Evolutionary conservation across 2,329 filamentous ascomycete genomes (phyloP).

Genomic region (Fusarium liriodendri): DNA sequence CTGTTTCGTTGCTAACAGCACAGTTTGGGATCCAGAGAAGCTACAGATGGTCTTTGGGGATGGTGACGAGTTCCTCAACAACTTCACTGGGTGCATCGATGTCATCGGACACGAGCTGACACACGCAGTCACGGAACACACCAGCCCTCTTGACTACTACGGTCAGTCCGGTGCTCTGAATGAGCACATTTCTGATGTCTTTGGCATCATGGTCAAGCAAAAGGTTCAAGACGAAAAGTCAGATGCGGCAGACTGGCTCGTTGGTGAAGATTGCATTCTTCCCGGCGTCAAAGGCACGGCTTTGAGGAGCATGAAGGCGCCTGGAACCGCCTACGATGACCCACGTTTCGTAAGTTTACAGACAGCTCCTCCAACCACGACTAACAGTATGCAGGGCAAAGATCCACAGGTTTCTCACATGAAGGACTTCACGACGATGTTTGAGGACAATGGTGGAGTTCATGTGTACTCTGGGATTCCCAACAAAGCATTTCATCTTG

Average conservation of each 20-base stretch:
- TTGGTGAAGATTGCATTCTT: conserved; percentile 64
- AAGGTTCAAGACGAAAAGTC: conserved; percentile 58
- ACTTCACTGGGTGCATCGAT: conserved; percentile 64
- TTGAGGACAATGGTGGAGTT: conserved; percentile 64
- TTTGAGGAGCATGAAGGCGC: conserved; percentile 65
- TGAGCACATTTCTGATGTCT: conserved; percentile 67
- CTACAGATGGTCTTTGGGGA: conserved; percentile 68
- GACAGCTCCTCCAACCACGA: not conserved
- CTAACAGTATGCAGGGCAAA: conserved; percentile 53
- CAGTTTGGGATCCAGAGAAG: conserved; percentile 61
- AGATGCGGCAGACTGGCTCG: conserved; percentile 63
- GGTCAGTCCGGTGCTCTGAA: conserved; percentile 66
- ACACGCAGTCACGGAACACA: conserved; percentile 65
- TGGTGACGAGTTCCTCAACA: conserved; percentile 61
- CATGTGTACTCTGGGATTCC: conserved; percentile 68
- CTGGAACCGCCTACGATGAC: conserved; percentile 65
- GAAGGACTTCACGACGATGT: conserved; percentile 53
- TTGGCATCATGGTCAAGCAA: conserved; percentile 69
- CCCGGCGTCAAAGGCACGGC: conserved; percentile 63
- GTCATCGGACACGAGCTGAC: conserved; percentile 69
- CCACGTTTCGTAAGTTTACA: conserved; percentile 57
- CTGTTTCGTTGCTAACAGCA: not conserved
- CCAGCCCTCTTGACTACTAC: conserved; percentile 61
- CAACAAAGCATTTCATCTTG: conserved; percentile 67
- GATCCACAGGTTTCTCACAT: conserved; percentile 65